Percentiles rank a stretch among this genome's conserved stretches.
Conservation (phyloP, 2,329 filamentous ascomycete genomes). For the Colletotrichum higginsianum region DNA sequence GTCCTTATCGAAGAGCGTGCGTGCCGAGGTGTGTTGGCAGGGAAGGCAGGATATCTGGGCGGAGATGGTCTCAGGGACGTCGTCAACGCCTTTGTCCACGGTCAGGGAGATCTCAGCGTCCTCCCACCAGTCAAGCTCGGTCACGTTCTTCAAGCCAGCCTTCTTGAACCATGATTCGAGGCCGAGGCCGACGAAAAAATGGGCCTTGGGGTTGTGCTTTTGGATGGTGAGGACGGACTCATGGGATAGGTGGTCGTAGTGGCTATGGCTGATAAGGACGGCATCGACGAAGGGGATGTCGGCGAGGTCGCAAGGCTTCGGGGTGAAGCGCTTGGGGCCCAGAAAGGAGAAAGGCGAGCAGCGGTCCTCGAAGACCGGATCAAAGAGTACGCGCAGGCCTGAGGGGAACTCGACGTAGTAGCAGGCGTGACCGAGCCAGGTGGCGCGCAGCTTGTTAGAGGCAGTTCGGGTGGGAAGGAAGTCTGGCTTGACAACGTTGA, state of each 20-base stretch:
- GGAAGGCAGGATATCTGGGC: slow-evolving; percentile 85
- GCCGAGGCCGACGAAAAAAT: slow-evolving; percentile 90
- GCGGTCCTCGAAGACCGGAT: slow-evolving; percentile 91
- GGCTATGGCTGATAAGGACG: slow-evolving; percentile 88
- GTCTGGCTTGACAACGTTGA: slow-evolving; percentile 75
- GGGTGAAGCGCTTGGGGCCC: slow-evolving; percentile 84
- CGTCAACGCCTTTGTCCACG: slow-evolving; percentile 48
- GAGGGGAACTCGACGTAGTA: slow-evolving; percentile 92
- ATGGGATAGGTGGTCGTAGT: slow-evolving; percentile 93
- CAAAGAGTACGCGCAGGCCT: slow-evolving; percentile 90
- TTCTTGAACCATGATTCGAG: slow-evolving; percentile 86
- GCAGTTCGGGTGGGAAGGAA: slow-evolving; percentile 76
- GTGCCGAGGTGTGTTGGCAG: slow-evolving; percentile 84
- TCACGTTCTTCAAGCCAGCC: slow-evolving; percentile 81
- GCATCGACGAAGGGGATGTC: slow-evolving; percentile 85
- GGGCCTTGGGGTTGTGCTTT: slow-evolving; percentile 80
- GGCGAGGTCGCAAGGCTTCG: slow-evolving; percentile 80
- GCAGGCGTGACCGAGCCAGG: slow-evolving; percentile 96
- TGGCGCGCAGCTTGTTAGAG: slow-evolving; percentile 78
- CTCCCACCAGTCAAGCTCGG: slow-evolving; percentile 97
- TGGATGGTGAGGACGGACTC: slow-evolving; percentile 80
- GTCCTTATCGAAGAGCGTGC: slow-evolving; percentile 78
- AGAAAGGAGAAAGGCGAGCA: slow-evolving; percentile 83
- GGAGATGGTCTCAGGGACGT: slow-evolving; percentile 66
- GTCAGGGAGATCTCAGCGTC: slow-evolving; percentile 80